These are phyloP conservation scores for Boechera retrofracta DNA, from an alignment of 345 rosid species.

Conservation along the genomic window DNA sequence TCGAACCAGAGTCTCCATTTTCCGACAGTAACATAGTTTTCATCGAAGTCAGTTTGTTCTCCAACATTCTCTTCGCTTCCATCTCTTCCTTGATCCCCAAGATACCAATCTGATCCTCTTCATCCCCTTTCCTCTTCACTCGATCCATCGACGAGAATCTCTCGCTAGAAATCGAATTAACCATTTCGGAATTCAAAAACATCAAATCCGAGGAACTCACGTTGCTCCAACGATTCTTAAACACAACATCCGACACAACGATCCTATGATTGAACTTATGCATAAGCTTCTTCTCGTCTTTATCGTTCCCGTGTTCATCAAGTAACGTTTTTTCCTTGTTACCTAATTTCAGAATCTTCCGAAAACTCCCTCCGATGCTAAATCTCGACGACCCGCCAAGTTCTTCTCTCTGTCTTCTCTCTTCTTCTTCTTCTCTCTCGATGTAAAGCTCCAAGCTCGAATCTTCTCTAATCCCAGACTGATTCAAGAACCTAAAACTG, in stretches of 20 bases:
- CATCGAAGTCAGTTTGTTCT: conserved; percentile 50
- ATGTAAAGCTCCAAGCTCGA: conserved; percentile 66
- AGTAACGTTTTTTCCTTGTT: conserved; percentile 41
- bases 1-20: conserved; percentile 33
- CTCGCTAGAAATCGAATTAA: conserved; percentile 56
- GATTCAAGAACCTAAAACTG: conserved; percentile 64
- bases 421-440: conserved; percentile 68
- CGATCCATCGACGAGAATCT: conserved; percentile 51
- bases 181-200: conserved; percentile 77
- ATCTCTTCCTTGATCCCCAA: conserved; percentile 63
- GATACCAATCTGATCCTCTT: conserved; percentile 46
- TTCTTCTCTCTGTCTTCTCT: conserved; percentile 36
- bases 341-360: conserved; percentile 50
- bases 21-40: conserved; percentile 39
- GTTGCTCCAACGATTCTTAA: conserved; percentile 87
- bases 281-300: conserved; percentile 42
- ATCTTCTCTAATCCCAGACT: conserved; percentile 55
- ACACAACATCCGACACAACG: conserved; percentile 68
- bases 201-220: conserved; percentile 83
- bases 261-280: conserved; percentile 77
- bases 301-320: conserved; percentile 11
- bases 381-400: conserved; percentile 66
- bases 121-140: conserved; percentile 22
- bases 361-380: conserved; percentile 74
- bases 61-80: conserved; percentile 67